Conservation (phyloP, 192 early-diverging fungal species). For the Funneliformis geosporum region DNA sequence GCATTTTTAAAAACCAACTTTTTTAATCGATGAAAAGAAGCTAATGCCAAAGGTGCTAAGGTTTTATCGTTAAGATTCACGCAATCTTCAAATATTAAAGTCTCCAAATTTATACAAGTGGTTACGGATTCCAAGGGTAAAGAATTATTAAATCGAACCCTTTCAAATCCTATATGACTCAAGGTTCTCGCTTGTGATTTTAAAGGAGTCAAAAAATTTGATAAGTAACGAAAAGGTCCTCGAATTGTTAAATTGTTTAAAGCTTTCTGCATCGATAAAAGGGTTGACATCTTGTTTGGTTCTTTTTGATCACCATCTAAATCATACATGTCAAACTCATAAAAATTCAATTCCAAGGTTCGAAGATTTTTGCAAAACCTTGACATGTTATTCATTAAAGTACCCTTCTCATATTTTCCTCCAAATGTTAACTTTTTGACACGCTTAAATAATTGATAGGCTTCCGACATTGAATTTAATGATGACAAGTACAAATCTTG, state of each 20-base stretch:
- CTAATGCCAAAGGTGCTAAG: background rate
- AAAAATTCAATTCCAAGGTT: background rate
- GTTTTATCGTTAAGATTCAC: background rate
- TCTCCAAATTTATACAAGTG: slow-evolving; percentile 8
- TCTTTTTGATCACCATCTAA: slow-evolving; percentile 5
- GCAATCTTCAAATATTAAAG: background rate
- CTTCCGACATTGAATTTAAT: background rate
- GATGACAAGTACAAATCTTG: background rate
- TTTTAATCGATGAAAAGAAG: slow-evolving; percentile 8
- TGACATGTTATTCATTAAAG: slow-evolving; percentile 9
- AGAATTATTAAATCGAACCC: slow-evolving; percentile 1
- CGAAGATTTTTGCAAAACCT: background rate
- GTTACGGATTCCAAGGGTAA: background rate
- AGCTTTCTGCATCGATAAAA: background rate
- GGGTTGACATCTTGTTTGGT: background rate
- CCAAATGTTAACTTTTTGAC: background rate
- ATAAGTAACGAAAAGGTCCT: background rate
- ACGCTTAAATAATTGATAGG: background rate
- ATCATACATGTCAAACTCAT: slow-evolving; percentile 13
- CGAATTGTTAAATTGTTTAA: background rate
- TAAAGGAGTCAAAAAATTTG: background rate
- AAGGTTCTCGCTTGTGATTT: background rate
- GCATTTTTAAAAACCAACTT: slow-evolving; percentile 18
- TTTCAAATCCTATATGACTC: background rate
- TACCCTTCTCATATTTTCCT: slow-evolving; percentile 7